These are phyloP conservation scores for Discostella pseudostelligera DNA, from an alignment of 108 stramenopile species.

Conservation along the genomic window DNA sequence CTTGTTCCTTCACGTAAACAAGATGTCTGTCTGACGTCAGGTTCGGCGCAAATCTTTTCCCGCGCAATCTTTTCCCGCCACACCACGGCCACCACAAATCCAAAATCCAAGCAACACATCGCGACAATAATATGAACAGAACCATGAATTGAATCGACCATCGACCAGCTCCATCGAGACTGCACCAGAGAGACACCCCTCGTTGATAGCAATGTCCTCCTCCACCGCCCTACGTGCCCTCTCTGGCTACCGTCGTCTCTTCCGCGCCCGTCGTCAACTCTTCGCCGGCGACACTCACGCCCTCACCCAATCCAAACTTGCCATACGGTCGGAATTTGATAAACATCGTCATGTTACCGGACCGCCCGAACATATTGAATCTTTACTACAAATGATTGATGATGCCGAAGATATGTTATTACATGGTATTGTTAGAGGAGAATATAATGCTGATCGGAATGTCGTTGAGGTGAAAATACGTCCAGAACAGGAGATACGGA, in stretches of 20 bases:
- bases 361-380: constrained; percentile 63
- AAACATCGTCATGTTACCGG: constrained; percentile 53
- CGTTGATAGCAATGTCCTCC: no score
- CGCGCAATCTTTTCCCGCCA: no score
- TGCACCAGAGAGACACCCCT: no score
- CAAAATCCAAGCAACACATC: no score
- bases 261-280: constrained; percentile 69
- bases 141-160: no score
- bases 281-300: constrained; percentile 73
- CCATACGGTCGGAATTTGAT: constrained; percentile 73
- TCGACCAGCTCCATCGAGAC: no score
- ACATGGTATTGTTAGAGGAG: constrained; percentile 76
- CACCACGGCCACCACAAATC: no score
- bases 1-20: no score
- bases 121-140: no score
- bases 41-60: no score
- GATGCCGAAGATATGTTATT: constrained; percentile 84
- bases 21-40: no score
- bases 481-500: constrained; percentile 57
- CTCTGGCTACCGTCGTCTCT: constrained; percentile 74
- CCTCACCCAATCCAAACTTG: constrained; percentile 60
- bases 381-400: constrained; percentile 71
- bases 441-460: constrained; percentile 64
- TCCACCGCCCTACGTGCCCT: constrained; percentile 49
- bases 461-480: constrained; percentile 73